Percentiles rank a stretch among this genome's conserved stretches.
phyloP scores from a whole-genome alignment of 352 stramenopile genomes.

The Phytophthora ramorum region DNA sequence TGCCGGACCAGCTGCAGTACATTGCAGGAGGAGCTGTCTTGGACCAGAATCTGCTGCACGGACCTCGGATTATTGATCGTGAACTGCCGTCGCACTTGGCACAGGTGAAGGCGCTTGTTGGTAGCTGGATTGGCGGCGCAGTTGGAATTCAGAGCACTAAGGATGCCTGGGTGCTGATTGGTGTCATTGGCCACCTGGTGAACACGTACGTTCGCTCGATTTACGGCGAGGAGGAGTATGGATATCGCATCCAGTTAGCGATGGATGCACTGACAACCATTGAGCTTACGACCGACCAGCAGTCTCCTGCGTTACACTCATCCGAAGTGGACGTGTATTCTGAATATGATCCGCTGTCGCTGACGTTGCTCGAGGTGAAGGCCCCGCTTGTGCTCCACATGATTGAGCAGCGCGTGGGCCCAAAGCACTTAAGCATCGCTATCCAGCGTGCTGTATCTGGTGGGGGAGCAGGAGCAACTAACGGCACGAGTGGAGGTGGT shows the following conservation, averaged over 20 bases:
- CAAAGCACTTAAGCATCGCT: constrained; percentile 75
- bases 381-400: constrained; percentile 86
- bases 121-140: constrained; percentile 81
- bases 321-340: constrained; percentile 87
- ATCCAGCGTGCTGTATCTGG: constrained; percentile 83
- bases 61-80: constrained; percentile 82
- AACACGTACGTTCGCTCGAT: constrained; percentile 84
- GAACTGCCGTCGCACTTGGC: constrained; percentile 83
- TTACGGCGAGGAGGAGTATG: constrained; percentile 86
- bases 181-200: constrained; percentile 80
- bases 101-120: constrained; percentile 80
- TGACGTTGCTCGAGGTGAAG: constrained; percentile 85
- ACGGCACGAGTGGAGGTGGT: constrained; percentile 32
- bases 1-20: constrained; percentile 74
- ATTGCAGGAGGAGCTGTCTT: constrained; percentile 74
- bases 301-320: constrained; percentile 68
- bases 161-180: constrained; percentile 85
- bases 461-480: constrained; percentile 31
- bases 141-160: constrained; percentile 88
- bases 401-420: constrained; percentile 85
- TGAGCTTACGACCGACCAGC: constrained; percentile 75
- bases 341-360: constrained; percentile 75
- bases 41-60: constrained; percentile 82
- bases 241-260: constrained; percentile 85
- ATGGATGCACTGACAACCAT: constrained; percentile 89